Percentiles rank a stretch among this genome's conserved stretches.
phyloP scores from a whole-genome alignment of 2,329 filamentous ascomycete species.

The Fusarium palustre region DNA sequence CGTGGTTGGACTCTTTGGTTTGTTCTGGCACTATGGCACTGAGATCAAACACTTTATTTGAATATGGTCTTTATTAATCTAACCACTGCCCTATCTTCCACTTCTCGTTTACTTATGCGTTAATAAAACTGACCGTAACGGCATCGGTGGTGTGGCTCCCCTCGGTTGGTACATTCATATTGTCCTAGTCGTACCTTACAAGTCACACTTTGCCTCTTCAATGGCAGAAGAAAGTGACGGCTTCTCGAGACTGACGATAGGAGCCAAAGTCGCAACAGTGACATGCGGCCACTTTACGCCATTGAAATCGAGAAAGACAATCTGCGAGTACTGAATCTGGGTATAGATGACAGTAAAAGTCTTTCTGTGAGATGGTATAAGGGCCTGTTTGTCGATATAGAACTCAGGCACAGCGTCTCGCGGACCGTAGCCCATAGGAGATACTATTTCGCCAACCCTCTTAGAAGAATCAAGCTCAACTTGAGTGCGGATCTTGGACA shows the following conservation, averaged over 20 bases:
- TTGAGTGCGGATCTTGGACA: neutral
- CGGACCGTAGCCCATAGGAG: neutral
- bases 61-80: too few relatives aligned
- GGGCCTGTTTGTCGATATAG: neutral
- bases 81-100: too few relatives aligned
- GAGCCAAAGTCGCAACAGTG: conserved; percentile 1
- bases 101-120: too few relatives aligned
- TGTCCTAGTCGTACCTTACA: too few relatives aligned
- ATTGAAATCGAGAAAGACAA: neutral
- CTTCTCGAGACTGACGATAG: neutral
- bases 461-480: neutral
- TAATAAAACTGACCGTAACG: too few relatives aligned
- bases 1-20: too few relatives aligned
- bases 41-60: too few relatives aligned
- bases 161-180: too few relatives aligned
- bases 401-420: neutral
- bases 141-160: too few relatives aligned
- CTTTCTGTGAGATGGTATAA: neutral
- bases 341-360: neutral
- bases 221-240: too few relatives aligned
- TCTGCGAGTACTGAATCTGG: conserved; percentile 12
- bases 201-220: too few relatives aligned
- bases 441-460: neutral
- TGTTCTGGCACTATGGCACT: too few relatives aligned
- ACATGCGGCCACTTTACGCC: conserved; percentile 5